Base-by-base conservation (phyloP, 805 yeast species). In the Cyberlindnera bimundalis region DNA sequence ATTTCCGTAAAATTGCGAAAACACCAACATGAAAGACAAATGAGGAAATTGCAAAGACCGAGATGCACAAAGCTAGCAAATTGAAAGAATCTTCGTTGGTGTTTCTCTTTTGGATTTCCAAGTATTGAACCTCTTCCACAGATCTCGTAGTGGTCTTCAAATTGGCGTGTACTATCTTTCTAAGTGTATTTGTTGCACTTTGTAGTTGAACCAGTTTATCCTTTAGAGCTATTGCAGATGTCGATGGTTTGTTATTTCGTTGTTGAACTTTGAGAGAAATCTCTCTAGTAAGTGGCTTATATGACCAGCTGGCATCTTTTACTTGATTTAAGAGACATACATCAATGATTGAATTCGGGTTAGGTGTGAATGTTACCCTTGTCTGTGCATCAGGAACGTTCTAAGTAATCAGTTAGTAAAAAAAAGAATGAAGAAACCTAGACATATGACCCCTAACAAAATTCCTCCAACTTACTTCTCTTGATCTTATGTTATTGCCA, bases 271-370 rank as follows among this genome's bases (percentile, higher is more conserved):
- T 28, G 16, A 43, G 15, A 5, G 41, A 8, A 10, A 47, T 19
- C 20, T 35, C 40, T 21, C 46, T 32, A 6, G 39, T 12, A 6
- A 15, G 17, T 14, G 61, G 64, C 12, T 52, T 38, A 14, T 58
- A 49, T 11, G 47, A 39, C 71, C 71, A 66, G 4, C 70, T 64
- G 3, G 55, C 50, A 47, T 66, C 70, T 27, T 34, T 52, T 7
- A 60, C 58, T 14, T 45, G 23, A 40, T 65, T 65, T 6, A 43
- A 33, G 14, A 64, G 48, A 42, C 70, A 66, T 2, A 64, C 20
- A 12, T 50, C 50, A 26, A 62, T 33, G 1, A 30, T 12, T 1
- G 46, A 29, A 9, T 29, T 26, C 14, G 21, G 14, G 13, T 20
- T 41, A 3, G 53, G 53, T 18, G 43, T 45, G 28, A 51, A 34